phyloP scores from a whole-genome alignment of 306 rosid species.

The Gleditsia sinensis region DNA sequence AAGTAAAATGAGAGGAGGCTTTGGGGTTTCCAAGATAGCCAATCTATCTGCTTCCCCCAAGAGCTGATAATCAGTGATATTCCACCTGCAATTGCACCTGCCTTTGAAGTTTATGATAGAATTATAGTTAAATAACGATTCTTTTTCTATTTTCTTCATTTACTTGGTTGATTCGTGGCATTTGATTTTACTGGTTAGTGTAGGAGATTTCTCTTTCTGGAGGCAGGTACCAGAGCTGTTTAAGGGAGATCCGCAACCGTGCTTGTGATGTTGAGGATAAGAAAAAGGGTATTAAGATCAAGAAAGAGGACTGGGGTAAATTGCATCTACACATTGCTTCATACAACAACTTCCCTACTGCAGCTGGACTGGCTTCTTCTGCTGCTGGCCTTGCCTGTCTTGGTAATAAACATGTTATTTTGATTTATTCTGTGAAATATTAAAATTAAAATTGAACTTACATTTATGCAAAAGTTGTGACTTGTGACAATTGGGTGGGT shows the following conservation, averaged over 20 bases:
- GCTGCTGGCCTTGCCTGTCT: slow-evolving; percentile 98
- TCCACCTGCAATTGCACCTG: too few relatives aligned
- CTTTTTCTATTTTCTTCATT: background rate
- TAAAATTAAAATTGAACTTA: background rate
- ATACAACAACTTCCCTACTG: slow-evolving; percentile 95
- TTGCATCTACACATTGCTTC: slow-evolving; percentile 87
- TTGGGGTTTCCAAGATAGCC: slow-evolving; percentile 1
- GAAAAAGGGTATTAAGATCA: slow-evolving; percentile 76
- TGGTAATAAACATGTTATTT: slow-evolving; percentile 50
- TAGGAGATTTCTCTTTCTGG: slow-evolving; percentile 97
- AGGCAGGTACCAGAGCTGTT: slow-evolving; percentile 85
- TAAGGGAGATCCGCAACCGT: slow-evolving; percentile 84
- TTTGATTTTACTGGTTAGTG: slow-evolving; percentile 61
- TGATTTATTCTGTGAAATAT: background rate
- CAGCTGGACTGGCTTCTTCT: slow-evolving; percentile 98
- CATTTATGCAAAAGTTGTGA: slow-evolving; percentile 20
- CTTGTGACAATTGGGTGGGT: slow-evolving; percentile 1
- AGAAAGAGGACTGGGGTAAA: slow-evolving; percentile 77
- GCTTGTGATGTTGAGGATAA: slow-evolving; percentile 80
- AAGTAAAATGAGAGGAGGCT: background rate
- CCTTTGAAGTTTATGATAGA: too few relatives aligned
- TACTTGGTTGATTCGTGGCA: slow-evolving; percentile 43
- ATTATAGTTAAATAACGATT: background rate
- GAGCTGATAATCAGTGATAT: too few relatives aligned
- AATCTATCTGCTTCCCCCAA: too few relatives aligned